Conservation (phyloP, 2,329 filamentous ascomycete species). For the Emergomyces africanus region DNA sequence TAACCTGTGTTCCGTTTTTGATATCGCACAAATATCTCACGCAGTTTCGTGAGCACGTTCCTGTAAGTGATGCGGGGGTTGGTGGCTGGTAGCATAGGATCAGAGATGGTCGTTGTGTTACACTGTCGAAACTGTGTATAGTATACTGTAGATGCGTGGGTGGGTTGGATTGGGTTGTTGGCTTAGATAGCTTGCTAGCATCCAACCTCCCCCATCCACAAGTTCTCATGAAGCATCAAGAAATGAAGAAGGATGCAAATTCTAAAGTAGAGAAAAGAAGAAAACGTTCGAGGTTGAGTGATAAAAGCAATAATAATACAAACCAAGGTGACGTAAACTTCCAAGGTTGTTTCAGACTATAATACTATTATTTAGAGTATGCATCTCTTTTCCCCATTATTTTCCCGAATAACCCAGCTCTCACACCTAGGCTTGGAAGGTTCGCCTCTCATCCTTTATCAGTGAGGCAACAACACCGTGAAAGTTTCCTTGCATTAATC, state of each 20-base stretch:
- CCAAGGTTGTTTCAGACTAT: too few species aligned
- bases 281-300: neutral
- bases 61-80: neutral
- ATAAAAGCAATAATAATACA: neutral
- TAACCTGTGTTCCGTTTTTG: neutral
- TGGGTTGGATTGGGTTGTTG: too few species aligned
- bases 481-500: too few species aligned
- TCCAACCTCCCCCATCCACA: neutral
- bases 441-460: too few species aligned
- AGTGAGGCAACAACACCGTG: too few species aligned
- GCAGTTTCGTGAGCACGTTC: neutral
- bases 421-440: too few species aligned
- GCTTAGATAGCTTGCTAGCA: neutral
- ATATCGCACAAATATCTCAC: neutral
- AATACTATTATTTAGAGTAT: too few species aligned
- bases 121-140: neutral
- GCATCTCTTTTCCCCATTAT: neutral
- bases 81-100: neutral
- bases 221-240: neutral
- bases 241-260: neutral
- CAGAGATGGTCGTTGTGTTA: neutral
- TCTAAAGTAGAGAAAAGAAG: neutral
- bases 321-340: neutral
- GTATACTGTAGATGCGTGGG: too few species aligned
- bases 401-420: neutral